Base-by-base conservation (phyloP, 2,329 filamentous ascomycete genomes). In the Corinectria fuckeliana region DNA sequence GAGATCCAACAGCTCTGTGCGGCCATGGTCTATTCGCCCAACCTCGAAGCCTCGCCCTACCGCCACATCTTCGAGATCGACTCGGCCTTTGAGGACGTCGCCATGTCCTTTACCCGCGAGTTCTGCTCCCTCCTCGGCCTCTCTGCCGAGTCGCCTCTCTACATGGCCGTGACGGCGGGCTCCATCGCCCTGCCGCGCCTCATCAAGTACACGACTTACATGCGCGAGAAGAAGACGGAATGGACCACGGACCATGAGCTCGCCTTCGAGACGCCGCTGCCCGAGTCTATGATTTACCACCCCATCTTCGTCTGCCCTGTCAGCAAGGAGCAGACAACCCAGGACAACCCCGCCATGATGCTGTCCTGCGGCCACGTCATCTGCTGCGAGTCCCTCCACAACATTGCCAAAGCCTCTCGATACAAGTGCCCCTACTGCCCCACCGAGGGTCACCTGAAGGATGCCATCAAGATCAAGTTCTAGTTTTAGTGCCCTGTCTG, bases 371-470 rank as follows among this genome's bases (percentile, higher is more conserved):
- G 95, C 5, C 95, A 99, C 78, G 94, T 97, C 51, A 89, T 99
- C 60, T 93, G 93, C 16, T 85, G 88, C 64, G 93, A 97, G 71
- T 93, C 90, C 30, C 79, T 99, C 50, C 86, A 90, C 60, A 88
- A 88, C 71, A 82, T 98, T 39, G 88, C 88, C 54, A 96, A 96
- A 77, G 89, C 90, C 0, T 85, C 81, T 39, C 82, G 90, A 60
- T 96, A 96, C 82, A 99, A 99, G 76, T 99, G 95, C 71, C 95
- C 95, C 0, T 99, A 99, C 74, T 99, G 95, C 72, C 95, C 95
- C 0, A 87, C 80, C 26, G 94, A 98, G 76, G 92, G 92, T 44
- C 83, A 89, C 64, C 81, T 91, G 2, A 88, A 86, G 65, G 92
- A 97, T 54, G 92, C 93, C 6, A 85, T 81, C 68, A 88, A 89